Evolutionary conservation across 208 protist species (phyloP), one percentile per base, ranked within the genome.

Genomic region (Angomonas deanei): DNA sequence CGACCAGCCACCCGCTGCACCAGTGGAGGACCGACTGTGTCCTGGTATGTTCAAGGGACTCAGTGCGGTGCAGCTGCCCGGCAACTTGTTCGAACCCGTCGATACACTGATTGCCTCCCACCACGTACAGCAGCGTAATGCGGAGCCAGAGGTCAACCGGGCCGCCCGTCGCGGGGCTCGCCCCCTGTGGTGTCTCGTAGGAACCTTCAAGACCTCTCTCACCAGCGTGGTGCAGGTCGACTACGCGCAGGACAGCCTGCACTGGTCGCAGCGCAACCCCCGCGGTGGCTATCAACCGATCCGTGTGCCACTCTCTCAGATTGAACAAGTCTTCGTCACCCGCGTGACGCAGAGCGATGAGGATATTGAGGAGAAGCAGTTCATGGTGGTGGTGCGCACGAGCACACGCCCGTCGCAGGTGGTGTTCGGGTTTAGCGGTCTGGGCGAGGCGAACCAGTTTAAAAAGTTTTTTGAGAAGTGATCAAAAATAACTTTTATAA

Each of bases 101-200:
- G 49, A 39, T 6, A 11, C 28, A 36, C 10, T 27, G 3, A 2
- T 26, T 4, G 3, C n/a, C 49, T 19, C 49, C 49, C 19, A 19
- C 21, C 23, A 15, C 11, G 36, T n/a, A 15, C 11, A 30, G 5
- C 46, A 32, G 31, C 61, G 32, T 19, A 32, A 31, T 1, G 26
- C 28, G 33, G 15, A 21, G 10, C 0, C 28, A 19, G 33, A 21
- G 42, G 28, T n/a, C 1, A 24, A 28, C 21, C 23, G 47, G 5
- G 47, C 19, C 23, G 49, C 62, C 27, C 75, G 78, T 10, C 75
- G 75, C 48, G 86, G 84, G 68, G 71, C 76, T 30, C 80, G 61
- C 1, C 88, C 88, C 13, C 59, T 80, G 23, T 94, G 88, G 85
- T 84, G 76, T 61, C 75, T 94, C 24, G 76, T 94, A 15, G 88